Evolutionary conservation across 2,329 filamentous ascomycete genomes (phyloP).

Genomic region (Sphaerostilbella broomeana): DNA sequence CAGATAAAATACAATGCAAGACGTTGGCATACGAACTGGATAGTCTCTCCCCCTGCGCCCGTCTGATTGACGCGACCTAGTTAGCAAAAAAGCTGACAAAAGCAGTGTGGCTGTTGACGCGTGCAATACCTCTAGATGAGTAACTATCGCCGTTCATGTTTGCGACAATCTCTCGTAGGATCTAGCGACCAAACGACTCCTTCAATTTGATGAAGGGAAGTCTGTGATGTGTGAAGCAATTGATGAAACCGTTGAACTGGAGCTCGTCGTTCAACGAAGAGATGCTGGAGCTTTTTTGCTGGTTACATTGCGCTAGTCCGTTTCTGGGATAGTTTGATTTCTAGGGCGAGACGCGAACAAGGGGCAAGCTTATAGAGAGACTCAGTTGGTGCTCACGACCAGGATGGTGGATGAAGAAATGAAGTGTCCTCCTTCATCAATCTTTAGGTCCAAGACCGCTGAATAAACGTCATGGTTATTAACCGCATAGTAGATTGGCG

Average conservation of each 20-base stretch:
- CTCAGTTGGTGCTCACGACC: neutral
- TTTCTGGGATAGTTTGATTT: slow-evolving; percentile 15
- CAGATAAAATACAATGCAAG: slow-evolving; percentile 10
- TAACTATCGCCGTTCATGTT: slow-evolving; percentile 84
- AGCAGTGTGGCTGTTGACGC: slow-evolving; percentile 19
- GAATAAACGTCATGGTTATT: slow-evolving; percentile 26
- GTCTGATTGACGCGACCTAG: slow-evolving; percentile 27
- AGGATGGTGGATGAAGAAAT: neutral
- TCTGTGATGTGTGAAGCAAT: slow-evolving; percentile 15
- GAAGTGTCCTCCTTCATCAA: too few species aligned
- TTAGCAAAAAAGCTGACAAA: slow-evolving; percentile 20
- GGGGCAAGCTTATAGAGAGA: too few species aligned
- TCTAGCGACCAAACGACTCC: slow-evolving; percentile 12
- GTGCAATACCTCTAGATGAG: slow-evolving; percentile 62
- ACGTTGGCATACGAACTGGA: slow-evolving; percentile 36
- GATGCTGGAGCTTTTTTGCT: slow-evolving; percentile 42
- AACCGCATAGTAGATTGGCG: slow-evolving; percentile 68
- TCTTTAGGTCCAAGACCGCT: neutral
- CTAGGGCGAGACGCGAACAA: too few species aligned
- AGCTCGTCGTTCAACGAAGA: slow-evolving; percentile 23
- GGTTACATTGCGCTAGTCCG: slow-evolving; percentile 23
- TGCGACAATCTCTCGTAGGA: slow-evolving; percentile 14
- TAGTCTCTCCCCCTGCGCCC: slow-evolving; percentile 52
- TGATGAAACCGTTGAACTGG: slow-evolving; percentile 24
- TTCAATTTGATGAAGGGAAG: slow-evolving; percentile 17